Evolutionary conservation across 1,284 basidiomycete species (phyloP), one percentile per base, ranked within the genome.

Genomic region (Rhodofomes roseus): DNA sequence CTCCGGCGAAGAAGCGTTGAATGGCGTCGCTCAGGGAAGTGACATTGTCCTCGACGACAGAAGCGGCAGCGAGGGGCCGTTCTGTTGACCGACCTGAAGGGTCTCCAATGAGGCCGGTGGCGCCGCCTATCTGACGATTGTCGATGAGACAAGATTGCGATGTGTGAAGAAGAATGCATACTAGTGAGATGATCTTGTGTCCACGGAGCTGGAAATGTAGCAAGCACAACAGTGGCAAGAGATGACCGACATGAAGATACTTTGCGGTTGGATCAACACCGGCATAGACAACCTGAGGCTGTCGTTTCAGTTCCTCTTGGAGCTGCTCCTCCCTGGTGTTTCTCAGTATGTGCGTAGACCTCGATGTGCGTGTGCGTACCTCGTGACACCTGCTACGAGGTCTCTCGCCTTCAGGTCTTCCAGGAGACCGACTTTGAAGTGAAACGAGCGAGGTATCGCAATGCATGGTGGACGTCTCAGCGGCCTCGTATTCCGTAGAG

Each of bases 81-180:
- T 98, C 97, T 0, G 87, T 87, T 1, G 83, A 82, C 31, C 96
- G 83, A 1, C 97, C 97, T 0, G 94, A 95, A 1, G 97, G 97
- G 71, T 99, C 97, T 7, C 97, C 97, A 36, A 99, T 91, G n/a
- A 90, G 84, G 2, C 95, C 97, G 0, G 97, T 98, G 1, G 95
- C 96, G 0, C 96, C 96, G 37, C 96, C 96, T 71, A 98, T 91
- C 95, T 98, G 68, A n/a, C 22, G 27, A 14, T 50, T 55, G 34
- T 62, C 22, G 53, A 41, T 4, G 50, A 27, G 39, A 25, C 36
- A 20, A 50, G 31, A 29, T 34, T 46, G 55, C 31, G 16, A 23
- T 25, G 37, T 55, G 34, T 11, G n/a, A 27, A 31, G 8, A 44
- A 18, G 41, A n/a, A 8, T 1, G 60, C 66, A 53, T 55, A 68